Evolutionary conservation across 2,329 filamentous ascomycete genomes (phyloP).

Genomic region (Torrubiella hemipterigena): DNA sequence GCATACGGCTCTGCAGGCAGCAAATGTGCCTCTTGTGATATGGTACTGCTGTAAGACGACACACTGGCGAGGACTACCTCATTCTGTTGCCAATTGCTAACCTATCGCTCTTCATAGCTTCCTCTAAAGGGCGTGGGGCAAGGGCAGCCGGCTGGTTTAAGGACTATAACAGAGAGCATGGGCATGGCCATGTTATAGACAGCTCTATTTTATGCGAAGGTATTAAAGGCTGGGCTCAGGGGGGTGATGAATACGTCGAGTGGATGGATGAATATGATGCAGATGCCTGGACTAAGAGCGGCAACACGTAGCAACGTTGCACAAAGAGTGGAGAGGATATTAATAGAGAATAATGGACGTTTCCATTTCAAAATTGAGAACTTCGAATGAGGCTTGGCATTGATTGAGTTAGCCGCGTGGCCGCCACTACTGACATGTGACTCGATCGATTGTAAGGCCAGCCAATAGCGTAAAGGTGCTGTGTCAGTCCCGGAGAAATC

Average conservation of each 20-base stretch:
- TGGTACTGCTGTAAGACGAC: constrained; percentile 34
- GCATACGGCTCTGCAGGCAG: constrained; percentile 28
- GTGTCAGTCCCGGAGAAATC: background rate
- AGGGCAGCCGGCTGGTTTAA: constrained; percentile 43
- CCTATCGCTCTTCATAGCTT: constrained; percentile 25
- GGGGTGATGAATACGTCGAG: constrained; percentile 31
- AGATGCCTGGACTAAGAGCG: constrained; percentile 16
- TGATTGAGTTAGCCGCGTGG: background rate
- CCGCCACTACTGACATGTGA: background rate
- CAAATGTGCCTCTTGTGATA: constrained; percentile 26
- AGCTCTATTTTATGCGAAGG: constrained; percentile 38
- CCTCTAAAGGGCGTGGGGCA: constrained; percentile 39
- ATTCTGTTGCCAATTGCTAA: background rate
- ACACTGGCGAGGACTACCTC: background rate
- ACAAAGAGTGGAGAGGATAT: background rate
- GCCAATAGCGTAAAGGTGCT: background rate
- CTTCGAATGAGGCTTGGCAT: background rate
- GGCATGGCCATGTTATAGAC: constrained; percentile 24
- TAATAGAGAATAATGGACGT: background rate
- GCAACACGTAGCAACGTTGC: background rate
- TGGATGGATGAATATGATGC: constrained; percentile 35
- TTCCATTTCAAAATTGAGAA: background rate
- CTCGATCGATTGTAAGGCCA: background rate
- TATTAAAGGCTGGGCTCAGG: constrained; percentile 40
- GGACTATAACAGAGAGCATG: constrained; percentile 32